Evolutionary conservation across 2,329 filamentous ascomycete species (phyloP).

Genomic region (Microdochium trichocladiopsis): DNA sequence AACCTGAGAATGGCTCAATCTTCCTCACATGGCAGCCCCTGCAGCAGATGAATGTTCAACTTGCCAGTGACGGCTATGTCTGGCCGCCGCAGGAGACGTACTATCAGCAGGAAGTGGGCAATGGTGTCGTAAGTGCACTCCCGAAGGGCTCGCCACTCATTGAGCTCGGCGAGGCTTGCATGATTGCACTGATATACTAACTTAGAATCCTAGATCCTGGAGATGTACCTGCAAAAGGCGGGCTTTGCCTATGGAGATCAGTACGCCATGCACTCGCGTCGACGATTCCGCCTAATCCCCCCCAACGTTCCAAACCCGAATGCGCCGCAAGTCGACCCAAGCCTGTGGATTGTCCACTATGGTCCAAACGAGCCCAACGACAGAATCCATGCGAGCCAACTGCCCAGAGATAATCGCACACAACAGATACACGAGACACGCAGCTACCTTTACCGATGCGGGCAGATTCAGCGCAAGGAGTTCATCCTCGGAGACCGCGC

Average conservation of each 20-base stretch:
- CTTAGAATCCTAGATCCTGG: constrained; percentile 59
- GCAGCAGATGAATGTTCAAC: constrained; percentile 61
- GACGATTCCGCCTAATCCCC: constrained; percentile 79
- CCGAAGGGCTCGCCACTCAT: not conserved
- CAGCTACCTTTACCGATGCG: constrained; percentile 62
- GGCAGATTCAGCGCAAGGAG: constrained; percentile 80
- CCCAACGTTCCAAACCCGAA: constrained; percentile 62
- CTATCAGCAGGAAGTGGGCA: constrained; percentile 65
- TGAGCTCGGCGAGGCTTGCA: not conserved
- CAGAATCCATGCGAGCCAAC: constrained; percentile 60
- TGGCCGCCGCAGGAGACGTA: constrained; percentile 79
- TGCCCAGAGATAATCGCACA: constrained; percentile 56
- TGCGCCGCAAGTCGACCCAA: constrained; percentile 66
- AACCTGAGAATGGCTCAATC: constrained; percentile 73
- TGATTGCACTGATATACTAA: constrained; percentile 4
- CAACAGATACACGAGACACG: constrained; percentile 55
- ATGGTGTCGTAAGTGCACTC: constrained; percentile 42
- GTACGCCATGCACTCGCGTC: constrained; percentile 68
- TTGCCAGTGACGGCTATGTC: constrained; percentile 86
- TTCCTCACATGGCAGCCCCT: constrained; percentile 86
- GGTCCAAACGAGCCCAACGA: constrained; percentile 68
- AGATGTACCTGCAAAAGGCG: constrained; percentile 76
- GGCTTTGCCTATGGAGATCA: constrained; percentile 75
- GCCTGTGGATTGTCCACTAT: constrained; percentile 89
- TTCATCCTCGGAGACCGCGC: constrained; percentile 88